phyloP scores from a whole-genome alignment of 768 basidiomycete species.

The Pulveroboletus sp. region DNA sequence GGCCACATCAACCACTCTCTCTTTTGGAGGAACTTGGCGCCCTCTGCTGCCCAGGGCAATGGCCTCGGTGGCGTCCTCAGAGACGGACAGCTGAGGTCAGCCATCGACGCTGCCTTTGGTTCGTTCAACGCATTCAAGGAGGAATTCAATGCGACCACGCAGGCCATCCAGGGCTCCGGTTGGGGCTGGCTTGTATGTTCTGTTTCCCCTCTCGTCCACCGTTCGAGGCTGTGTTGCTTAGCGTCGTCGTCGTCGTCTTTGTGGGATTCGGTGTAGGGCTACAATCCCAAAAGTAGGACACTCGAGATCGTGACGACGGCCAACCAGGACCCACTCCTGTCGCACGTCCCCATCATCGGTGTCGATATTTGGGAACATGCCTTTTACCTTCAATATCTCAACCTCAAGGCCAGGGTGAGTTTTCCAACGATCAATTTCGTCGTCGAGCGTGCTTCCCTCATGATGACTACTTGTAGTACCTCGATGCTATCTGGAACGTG shows the following conservation, averaged over 20 bases:
- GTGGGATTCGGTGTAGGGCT: slow-evolving; percentile 44
- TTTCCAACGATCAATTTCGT: too few species aligned
- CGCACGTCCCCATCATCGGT: slow-evolving; percentile 77
- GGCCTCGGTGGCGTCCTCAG: slow-evolving; percentile 57
- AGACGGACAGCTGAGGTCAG: slow-evolving; percentile 61
- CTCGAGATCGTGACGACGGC: slow-evolving; percentile 88
- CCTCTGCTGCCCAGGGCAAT: slow-evolving; percentile 46
- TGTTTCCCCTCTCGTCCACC: neutral
- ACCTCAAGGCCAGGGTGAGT: slow-evolving; percentile 89
- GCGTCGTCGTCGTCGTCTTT: neutral
- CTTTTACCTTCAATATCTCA: slow-evolving; percentile 94
- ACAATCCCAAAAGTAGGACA: slow-evolving; percentile 57
- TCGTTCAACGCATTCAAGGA: slow-evolving; percentile 66
- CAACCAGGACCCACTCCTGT: slow-evolving; percentile 91
- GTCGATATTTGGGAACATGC: slow-evolving; percentile 97
- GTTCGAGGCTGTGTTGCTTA: neutral
- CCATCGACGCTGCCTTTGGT: slow-evolving; percentile 63
- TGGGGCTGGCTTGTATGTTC: slow-evolving; percentile 93
- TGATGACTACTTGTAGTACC: slow-evolving; percentile 42
- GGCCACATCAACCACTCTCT: slow-evolving; percentile 93
- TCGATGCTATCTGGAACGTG: slow-evolving; percentile 70
- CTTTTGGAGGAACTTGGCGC: slow-evolving; percentile 94
- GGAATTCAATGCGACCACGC: slow-evolving; percentile 81
- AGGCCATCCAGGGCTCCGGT: slow-evolving; percentile 86
- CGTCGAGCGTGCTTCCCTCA: neutral